Evolutionary conservation across 208 protist species (phyloP), one percentile per base, ranked within the genome.

Genomic region (Trypanosoma rangeli): DNA sequence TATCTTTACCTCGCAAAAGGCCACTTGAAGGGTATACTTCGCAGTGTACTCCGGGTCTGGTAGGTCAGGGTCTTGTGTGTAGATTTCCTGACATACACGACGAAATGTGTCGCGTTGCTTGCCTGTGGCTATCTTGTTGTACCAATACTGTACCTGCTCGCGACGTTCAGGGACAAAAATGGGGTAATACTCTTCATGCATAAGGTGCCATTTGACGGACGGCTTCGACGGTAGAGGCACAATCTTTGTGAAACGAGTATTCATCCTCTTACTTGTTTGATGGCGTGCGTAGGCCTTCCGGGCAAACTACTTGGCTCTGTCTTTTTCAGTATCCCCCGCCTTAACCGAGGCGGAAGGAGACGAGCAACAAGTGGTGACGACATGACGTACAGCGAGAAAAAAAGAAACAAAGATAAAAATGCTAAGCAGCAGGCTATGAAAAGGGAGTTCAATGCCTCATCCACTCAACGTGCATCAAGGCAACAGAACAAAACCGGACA

Each of bases 131-230:
- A 57, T 73, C 67, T 89, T 86, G 78, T 96, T 96, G 76, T 96
- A 96, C 89, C 92, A 96, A 60, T 86, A 86, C 80, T 96, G 86
- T 13, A 96, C 79, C 33, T 80, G 82, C 46, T 82, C 68, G 5
- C 73, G 76, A 26, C 49, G 59, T 28, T 75, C 64, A 0, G 78
- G 39, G 0, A 77, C 63, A 71, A 96, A 94, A 46, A 94, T 71
- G 10, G 72, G 67, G 52, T 86, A 66, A 63, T 93, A 96, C 33
- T 76, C 58, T 68, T 94, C 92, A 69, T 86, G 74, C 83, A 96
- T 91, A n/a, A 93, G 64, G 67, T 96, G 92, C 87, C 88, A 96
- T 22, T 67, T 70, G 13, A 64, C 74, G 16, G 87, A 94, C 13
- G 85, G 80, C 12, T 70, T 64, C 26, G 84, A 64, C 49, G 79